Percentiles rank a stretch among this genome's conserved stretches.
These are phyloP conservation scores for Lachancea dasiensis DNA, from an alignment of 805 yeast species.

Conservation along the genomic window DNA sequence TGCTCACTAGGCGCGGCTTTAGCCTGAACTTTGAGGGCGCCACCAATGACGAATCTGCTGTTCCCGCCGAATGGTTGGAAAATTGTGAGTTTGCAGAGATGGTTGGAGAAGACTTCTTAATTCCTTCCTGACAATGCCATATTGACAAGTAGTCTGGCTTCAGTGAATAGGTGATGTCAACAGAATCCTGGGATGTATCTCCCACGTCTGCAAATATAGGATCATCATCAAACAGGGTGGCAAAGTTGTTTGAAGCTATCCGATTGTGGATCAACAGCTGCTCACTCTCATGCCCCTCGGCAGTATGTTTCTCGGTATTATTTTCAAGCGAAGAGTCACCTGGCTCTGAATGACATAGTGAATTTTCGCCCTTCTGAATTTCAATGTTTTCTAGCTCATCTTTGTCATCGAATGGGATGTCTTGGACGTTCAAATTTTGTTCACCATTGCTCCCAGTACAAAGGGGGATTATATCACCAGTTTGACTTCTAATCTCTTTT, in stretches of 20 bases:
- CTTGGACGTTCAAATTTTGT: no score
- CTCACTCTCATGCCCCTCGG: background rate
- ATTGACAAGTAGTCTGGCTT: conserved; percentile 26
- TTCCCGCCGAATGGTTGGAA: conserved; percentile 16
- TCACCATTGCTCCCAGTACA: no score
- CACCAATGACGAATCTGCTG: conserved; percentile 15
- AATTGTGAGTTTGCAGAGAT: conserved; percentile 23
- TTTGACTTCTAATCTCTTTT: no score
- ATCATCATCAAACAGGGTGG: conserved; percentile 21
- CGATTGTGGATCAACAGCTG: background rate
- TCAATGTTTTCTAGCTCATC: no score
- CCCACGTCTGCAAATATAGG: conserved; percentile 19
- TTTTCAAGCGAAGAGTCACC: no score
- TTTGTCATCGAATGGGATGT: no score
- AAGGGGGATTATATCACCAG: no score
- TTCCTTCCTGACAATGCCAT: conserved; percentile 30
- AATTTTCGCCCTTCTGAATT: no score
- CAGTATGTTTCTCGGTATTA: background rate
- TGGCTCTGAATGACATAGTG: no score
- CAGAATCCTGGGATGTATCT: conserved; percentile 24
- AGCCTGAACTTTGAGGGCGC: conserved; percentile 18
- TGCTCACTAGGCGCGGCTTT: conserved; percentile 25
- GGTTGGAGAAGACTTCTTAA: conserved; percentile 20
- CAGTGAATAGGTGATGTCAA: conserved; percentile 14
- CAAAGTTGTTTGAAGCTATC: conserved; percentile 4